Conservation (phyloP, 768 basidiomycete genomes). For the Boletus reticuloceps region DNA sequence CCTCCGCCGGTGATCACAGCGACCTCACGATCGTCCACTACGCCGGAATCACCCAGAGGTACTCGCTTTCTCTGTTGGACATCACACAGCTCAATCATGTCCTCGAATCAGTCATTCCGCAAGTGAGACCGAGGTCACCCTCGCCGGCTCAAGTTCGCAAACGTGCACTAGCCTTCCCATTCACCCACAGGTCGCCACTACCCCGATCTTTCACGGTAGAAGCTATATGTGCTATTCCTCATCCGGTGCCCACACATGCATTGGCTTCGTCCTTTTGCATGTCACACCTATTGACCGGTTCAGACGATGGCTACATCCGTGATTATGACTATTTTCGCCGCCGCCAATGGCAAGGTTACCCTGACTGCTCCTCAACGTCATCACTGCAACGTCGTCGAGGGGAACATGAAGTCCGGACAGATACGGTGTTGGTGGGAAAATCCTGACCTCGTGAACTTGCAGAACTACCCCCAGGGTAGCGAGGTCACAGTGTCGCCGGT, state of each 20-base stretch:
- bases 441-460: conserved; percentile 24
- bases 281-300: conserved; percentile 86
- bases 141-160: conserved; percentile 59
- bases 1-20: conserved; percentile 26
- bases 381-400: conserved; percentile 88
- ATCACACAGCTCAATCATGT: conserved; percentile 17
- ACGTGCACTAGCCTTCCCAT: conserved; percentile 37
- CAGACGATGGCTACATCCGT: conserved; percentile 90
- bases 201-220: conserved; percentile 82
- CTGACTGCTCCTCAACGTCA: conserved; percentile 86
- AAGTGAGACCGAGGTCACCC: conserved; percentile 39
- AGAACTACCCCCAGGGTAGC: conserved; percentile 39
- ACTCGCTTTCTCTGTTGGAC: not conserved
- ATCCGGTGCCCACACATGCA: conserved; percentile 85
- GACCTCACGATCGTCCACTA: conserved; percentile 26
- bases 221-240: conserved; percentile 88
- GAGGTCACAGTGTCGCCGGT: conserved; percentile 66
- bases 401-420: conserved; percentile 86
- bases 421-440: conserved; percentile 93
- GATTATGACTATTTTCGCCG: conserved; percentile 88
- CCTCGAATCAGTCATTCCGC: conserved; percentile 14
- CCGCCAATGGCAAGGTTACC: conserved; percentile 84
- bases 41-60: conserved; percentile 38
- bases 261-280: conserved; percentile 84
- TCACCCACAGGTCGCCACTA: conserved; percentile 24